phyloP scores from a whole-genome alignment of 2,329 filamentous ascomycete genomes.

The Stagonosporopsis tanaceti region DNA sequence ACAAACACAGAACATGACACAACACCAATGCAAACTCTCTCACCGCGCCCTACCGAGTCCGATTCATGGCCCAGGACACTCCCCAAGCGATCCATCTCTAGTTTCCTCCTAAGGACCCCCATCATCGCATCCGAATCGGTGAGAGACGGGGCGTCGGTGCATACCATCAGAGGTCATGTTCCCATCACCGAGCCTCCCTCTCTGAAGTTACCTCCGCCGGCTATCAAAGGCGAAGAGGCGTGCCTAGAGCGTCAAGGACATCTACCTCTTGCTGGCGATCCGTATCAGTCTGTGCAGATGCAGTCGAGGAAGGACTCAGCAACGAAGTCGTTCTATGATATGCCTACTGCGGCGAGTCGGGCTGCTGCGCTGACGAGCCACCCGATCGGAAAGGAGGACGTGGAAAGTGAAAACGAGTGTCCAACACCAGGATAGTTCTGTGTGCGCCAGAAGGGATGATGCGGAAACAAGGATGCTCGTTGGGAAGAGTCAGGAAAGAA shows the following conservation, averaged over 20 bases:
- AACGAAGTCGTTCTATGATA: background rate
- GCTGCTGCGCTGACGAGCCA: conserved; percentile 17
- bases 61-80: background rate
- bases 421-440: conserved; percentile 4
- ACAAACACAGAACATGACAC: background rate
- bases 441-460: background rate
- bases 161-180: background rate
- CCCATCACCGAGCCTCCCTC: background rate
- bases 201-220: background rate
- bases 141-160: background rate
- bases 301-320: conserved; percentile 13
- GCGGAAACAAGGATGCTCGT: background rate
- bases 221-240: background rate
- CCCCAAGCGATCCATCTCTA: conserved; percentile 6
- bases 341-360: conserved; percentile 3
- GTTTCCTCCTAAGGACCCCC: background rate
- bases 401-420: conserved; percentile 2
- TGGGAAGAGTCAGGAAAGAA: background rate
- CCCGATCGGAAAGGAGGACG: conserved; percentile 7
- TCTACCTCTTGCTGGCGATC: background rate
- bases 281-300: background rate
- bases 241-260: background rate
- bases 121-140: background rate
- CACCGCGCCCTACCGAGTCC: background rate
- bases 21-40: conserved; percentile 1